These are phyloP conservation scores for Nakazawaea wickerhamii DNA, from an alignment of 805 yeast genomes.

Conservation along the genomic window DNA sequence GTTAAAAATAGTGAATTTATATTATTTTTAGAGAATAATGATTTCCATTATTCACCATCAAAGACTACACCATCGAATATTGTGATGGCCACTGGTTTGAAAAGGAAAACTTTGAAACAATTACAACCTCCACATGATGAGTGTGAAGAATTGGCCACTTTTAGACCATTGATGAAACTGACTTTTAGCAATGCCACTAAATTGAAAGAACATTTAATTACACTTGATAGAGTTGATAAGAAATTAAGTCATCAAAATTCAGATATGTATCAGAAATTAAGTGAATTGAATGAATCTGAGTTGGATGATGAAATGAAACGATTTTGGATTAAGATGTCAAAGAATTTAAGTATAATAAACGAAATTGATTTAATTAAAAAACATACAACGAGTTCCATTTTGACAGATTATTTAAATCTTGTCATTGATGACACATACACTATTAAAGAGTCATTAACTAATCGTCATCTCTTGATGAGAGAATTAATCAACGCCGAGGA, in stretches of 20 bases:
- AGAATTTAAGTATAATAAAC: conserved; percentile 61
- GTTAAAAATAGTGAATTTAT: conserved; percentile 85
- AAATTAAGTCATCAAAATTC: conserved; percentile 55
- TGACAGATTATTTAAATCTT: conserved; percentile 69
- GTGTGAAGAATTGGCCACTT: conserved; percentile 69
- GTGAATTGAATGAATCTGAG: conserved; percentile 34
- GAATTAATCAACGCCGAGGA: conserved; percentile 79
- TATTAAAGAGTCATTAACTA: conserved; percentile 88
- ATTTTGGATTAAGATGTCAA: conserved; percentile 76
- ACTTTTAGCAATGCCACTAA: conserved; percentile 57
- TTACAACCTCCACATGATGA: conserved; percentile 90
- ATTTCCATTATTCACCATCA: conserved; percentile 32
- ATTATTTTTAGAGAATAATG: conserved; percentile 46
- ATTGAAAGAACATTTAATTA: conserved; percentile 35
- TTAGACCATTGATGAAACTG: conserved; percentile 81
- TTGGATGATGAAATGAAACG: conserved; percentile 64
- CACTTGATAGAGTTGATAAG: conserved; percentile 31
- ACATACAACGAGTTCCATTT: conserved; percentile 62
- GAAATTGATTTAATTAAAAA: conserved; percentile 73
- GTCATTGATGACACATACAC: conserved; percentile 73
- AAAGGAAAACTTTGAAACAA: conserved; percentile 87
- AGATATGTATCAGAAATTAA: conserved; percentile 42
- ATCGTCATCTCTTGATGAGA: conserved; percentile 87
- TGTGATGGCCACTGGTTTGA: conserved; percentile 75
- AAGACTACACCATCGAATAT: conserved; percentile 34